Evolutionary conservation across 805 yeast species (phyloP), one percentile per base, ranked within the genome.

Genomic region (Alloascoidea africana): DNA sequence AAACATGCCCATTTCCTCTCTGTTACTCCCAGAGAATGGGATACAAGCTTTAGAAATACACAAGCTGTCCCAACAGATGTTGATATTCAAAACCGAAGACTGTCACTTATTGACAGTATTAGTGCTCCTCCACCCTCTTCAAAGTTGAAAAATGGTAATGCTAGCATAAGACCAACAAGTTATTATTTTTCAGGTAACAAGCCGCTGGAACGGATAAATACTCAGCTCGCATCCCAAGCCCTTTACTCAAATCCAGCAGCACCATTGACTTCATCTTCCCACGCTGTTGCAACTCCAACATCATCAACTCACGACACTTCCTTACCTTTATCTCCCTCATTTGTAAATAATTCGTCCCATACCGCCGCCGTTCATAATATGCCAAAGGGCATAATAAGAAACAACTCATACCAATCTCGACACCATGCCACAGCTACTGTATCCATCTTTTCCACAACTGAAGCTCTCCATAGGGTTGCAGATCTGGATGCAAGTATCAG

Each of bases 21-120:
- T 0, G 79, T 86, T 19, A 72, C 89, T 14, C 94, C 95, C 33
- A 67, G 70, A 3, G 96, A 89, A 53, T 91, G 96, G 96, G 98
- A 89, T 52, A 59, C 59, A 39, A 62, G 64, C 39, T 65, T 56
- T 40, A 54, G 64, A 63, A 8, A 8, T 23, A n/a, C n/a, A n/a
- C 16, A 36, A 18, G 19, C 36, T 6, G 6, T 14, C 14, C 8
- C 36, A n/a, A 11, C 16, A 16, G 13, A 16, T 14, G 11, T 17
- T 5, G 16, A 16, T 34, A 11, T 17, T 11, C 40, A 47, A 5
- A 54, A 48, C 39, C 50, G 60, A 41, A 57, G 70, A 48, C 58
- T 57, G 38, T 65, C 30, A 8, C n/a, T 23, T 8, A 23, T 63
- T 65, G 55, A 69, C 64, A 23, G 8, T 8, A 8, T 23, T n/a